phyloP scores from a whole-genome alignment of 495 filamentous ascomycete species.

The Penicillium coprophilum region DNA sequence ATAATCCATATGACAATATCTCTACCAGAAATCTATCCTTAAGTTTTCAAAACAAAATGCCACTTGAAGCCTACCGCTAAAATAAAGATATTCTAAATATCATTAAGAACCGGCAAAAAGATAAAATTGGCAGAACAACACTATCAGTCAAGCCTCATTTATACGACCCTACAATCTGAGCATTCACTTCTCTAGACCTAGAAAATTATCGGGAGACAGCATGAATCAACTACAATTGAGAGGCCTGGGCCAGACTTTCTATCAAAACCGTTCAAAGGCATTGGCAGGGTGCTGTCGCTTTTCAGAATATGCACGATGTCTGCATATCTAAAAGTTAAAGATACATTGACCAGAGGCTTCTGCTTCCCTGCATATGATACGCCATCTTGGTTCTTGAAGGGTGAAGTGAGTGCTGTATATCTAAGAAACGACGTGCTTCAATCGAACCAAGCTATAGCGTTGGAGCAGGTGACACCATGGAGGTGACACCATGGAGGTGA shows the following conservation, averaged over 20 bases:
- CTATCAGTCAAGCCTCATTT: too few relatives aligned
- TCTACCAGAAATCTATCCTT: too few relatives aligned
- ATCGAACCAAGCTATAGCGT: background rate
- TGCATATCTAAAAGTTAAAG: background rate
- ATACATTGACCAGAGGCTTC: background rate
- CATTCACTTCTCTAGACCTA: too few relatives aligned
- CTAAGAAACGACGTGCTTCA: background rate
- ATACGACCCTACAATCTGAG: too few relatives aligned
- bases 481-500: background rate
- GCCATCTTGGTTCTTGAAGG: background rate
- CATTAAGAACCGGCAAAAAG: too few relatives aligned
- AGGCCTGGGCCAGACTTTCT: background rate
- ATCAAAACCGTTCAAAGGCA: background rate
- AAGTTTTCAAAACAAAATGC: too few relatives aligned
- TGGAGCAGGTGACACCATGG: background rate
- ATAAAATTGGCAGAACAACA: too few relatives aligned
- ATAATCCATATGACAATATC: too few relatives aligned
- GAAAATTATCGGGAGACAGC: background rate
- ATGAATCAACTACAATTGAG: background rate
- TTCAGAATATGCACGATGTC: background rate
- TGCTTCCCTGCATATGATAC: background rate
- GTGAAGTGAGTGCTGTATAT: background rate
- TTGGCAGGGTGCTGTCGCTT: background rate
- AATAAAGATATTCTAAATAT: too few relatives aligned
- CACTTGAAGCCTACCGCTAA: too few relatives aligned